These are phyloP conservation scores for Chaetomidium leptoderma DNA, from an alignment of 495 filamentous ascomycete genomes.

Conservation along the genomic window DNA sequence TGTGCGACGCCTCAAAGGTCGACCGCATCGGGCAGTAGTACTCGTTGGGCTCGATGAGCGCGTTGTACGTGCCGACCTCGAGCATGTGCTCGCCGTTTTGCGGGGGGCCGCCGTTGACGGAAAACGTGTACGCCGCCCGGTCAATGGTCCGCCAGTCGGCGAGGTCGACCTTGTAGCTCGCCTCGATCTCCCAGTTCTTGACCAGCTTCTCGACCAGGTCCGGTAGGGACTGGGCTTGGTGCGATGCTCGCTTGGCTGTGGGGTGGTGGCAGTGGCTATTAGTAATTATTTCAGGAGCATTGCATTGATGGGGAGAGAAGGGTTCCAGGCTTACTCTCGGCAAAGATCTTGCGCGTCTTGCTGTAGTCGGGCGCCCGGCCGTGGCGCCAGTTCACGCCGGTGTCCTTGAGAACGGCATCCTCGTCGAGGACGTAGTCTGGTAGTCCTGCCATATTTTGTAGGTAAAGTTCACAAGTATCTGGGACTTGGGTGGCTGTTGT, in stretches of 20 bases:
- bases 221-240: conserved; percentile 53
- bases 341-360: conserved; percentile 51
- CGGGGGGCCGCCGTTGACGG: conserved; percentile 55
- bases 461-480: not conserved
- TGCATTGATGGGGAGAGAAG: not conserved
- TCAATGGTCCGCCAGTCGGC: conserved; percentile 63
- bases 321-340: conserved; percentile 48
- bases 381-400: conserved; percentile 53
- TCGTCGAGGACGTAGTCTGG: conserved; percentile 60
- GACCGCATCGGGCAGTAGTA: conserved; percentile 57
- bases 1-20: conserved; percentile 57
- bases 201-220: conserved; percentile 62
- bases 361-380: conserved; percentile 56
- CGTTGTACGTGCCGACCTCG: conserved; percentile 63
- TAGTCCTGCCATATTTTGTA: conserved; percentile 4
- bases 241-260: conserved; percentile 51
- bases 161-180: conserved; percentile 57
- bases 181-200: conserved; percentile 71
- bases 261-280: conserved; percentile 4
- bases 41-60: conserved; percentile 55
- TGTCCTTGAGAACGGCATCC: conserved; percentile 56
- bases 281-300: too few relatives aligned
- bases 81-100: conserved; percentile 62
- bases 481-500: not conserved
- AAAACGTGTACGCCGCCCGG: conserved; percentile 51